Evolutionary conservation across 345 rosid species (phyloP).

Genomic region (Schrenkiella parvula): DNA sequence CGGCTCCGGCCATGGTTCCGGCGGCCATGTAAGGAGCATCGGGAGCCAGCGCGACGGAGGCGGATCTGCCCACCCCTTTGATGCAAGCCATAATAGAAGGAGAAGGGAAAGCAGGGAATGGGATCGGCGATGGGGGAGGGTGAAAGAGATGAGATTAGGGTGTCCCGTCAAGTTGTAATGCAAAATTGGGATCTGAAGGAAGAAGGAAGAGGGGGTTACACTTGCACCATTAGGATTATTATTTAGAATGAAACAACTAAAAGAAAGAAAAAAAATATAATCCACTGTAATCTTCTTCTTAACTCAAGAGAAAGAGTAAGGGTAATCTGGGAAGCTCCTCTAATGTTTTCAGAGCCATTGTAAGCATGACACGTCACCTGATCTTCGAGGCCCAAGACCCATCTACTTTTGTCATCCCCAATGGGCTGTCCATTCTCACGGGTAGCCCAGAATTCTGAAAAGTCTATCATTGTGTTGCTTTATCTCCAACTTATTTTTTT

Average conservation of each 20-base stretch:
- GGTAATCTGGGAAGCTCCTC: neutral
- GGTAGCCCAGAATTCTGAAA: neutral
- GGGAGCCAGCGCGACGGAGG: conserved; percentile 93
- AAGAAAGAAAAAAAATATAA: neutral
- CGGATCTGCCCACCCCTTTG: conserved; percentile 85
- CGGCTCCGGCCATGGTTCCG: conserved; percentile 99
- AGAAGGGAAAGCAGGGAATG: neutral
- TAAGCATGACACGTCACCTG: conserved; percentile 15
- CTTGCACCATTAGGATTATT: neutral
- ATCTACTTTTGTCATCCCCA: neutral
- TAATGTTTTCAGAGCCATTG: conserved; percentile 17
- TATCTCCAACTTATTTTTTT: no score
- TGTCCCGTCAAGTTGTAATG: neutral
- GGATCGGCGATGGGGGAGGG: neutral
- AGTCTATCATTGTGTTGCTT: no score
- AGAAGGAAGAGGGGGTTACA: conserved; percentile 1
- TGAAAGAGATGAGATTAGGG: conserved; percentile 6
- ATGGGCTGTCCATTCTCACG: neutral
- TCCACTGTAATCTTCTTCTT: neutral
- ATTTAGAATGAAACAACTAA: neutral
- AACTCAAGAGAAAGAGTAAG: neutral
- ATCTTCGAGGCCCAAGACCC: neutral
- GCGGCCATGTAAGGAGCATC: conserved; percentile 98
- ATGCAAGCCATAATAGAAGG: conserved; percentile 67
- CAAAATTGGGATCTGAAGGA: conserved; percentile 37